Evolutionary conservation across 2,329 filamentous ascomycete genomes (phyloP).

Genomic region (Ascosphaera apis): DNA sequence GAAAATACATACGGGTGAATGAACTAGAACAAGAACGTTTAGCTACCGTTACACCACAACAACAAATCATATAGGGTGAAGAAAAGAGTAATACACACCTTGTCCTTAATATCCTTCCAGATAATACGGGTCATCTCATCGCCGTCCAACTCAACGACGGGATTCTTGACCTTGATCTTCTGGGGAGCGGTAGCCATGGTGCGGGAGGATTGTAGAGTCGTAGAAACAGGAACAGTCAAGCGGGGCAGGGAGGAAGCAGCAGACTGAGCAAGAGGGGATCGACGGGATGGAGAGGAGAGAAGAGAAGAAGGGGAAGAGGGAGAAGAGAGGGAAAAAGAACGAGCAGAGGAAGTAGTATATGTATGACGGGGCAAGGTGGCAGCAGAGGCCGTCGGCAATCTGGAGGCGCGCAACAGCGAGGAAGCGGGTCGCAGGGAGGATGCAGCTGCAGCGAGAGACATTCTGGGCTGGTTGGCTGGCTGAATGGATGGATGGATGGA

Average conservation of each 20-base stretch:
- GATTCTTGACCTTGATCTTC: conserved; percentile 99
- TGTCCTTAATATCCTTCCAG: conserved; percentile 98
- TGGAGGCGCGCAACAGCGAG: conserved; percentile 2
- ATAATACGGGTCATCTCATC: conserved; percentile 95
- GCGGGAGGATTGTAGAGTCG: conserved; percentile 12
- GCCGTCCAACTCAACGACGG: conserved; percentile 90
- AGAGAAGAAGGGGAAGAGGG: conserved; percentile 8
- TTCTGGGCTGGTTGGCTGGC: too few species aligned
- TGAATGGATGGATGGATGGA: too few species aligned
- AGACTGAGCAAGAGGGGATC: conserved; percentile 7
- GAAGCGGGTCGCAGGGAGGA: neutral
- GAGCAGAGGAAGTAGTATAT: conserved; percentile 2
- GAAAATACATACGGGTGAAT: conserved; percentile 43
- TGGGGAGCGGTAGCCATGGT: conserved; percentile 26
- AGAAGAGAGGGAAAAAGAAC: conserved; percentile 4
- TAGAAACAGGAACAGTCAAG: conserved; percentile 2
- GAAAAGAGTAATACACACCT: conserved; percentile 23
- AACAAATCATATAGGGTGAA: neutral
- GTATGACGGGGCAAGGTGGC: conserved; percentile 1
- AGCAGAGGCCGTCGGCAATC: conserved; percentile 9
- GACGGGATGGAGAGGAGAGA: conserved; percentile 9
- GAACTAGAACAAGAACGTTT: conserved; percentile 29
- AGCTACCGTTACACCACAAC: conserved; percentile 3
- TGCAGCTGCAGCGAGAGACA: neutral
- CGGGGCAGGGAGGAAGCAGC: conserved; percentile 3